Base-by-base conservation (phyloP, 768 basidiomycete genomes). In the Cubamyces sp. region DNA sequence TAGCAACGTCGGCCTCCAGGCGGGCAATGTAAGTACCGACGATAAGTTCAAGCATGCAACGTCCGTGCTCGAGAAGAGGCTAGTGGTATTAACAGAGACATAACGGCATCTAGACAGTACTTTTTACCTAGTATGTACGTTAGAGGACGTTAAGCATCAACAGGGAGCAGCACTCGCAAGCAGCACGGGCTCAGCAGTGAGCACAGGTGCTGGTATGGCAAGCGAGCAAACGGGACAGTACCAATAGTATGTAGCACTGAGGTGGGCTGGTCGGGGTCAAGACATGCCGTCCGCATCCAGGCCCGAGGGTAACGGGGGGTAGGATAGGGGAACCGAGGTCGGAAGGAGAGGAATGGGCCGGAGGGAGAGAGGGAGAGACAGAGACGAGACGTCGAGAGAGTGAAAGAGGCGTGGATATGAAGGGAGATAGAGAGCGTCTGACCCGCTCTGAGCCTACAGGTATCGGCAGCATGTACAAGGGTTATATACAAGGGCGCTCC, bases 71-170 rank as follows among this genome's bases (percentile, higher is more conserved):
- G 34, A 34, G 34, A 11, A 34, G 34, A 34, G 34, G 34, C 34
- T 15, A 19, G 57, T 50, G 43, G 34, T 45, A 60, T 54, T 49
- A 60, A 60, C 51, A 54, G 52, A 58, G 41, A 40, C 26, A 48
- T 54, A 47, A 26, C 52, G 37, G 34, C 50, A 37, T 52, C 49
- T 47, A 54, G 46, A 40, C 8, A 15, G 34, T 54, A 60, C 52
- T 54, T 59, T 59, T 59, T 21, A 19, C 57, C 34, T 43, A 59
- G 40, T 51, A 34, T 42, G 57, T 58, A 51, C 49, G 57, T 58
- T 58, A 49, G 43, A 39, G 26, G 14, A 45, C 34, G 16, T 19
- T 5, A 21, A 34, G 30, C 9, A 11, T 16, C 3, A 14, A 15
- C 21, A 5, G 19, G 16, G 7, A 18, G 26, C 23, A 52, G 9